Evolutionary conservation across 768 basidiomycete genomes (phyloP).

Genomic region (Gymnopilus dilepis): DNA sequence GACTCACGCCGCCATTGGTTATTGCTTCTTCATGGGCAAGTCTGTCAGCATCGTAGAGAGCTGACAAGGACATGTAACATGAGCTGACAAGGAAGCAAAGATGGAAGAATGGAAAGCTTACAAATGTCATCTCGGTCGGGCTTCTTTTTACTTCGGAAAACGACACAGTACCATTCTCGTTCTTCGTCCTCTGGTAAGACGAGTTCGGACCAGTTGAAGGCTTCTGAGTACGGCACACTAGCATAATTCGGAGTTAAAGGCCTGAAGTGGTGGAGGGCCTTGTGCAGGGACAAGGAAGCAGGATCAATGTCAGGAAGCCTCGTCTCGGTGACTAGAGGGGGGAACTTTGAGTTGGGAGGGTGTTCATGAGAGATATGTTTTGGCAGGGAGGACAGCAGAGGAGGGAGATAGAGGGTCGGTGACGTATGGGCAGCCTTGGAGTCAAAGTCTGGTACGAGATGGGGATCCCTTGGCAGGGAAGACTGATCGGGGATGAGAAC

Average conservation of each 20-base stretch:
- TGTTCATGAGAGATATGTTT: constrained; percentile 36
- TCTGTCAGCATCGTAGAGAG: constrained; percentile 86
- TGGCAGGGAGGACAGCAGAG: constrained; percentile 80
- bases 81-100: background rate
- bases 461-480: constrained; percentile 19
- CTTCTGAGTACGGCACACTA: constrained; percentile 61
- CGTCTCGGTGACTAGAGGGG: constrained; percentile 67
- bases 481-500: constrained; percentile 1
- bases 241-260: constrained; percentile 71
- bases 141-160: constrained; percentile 82
- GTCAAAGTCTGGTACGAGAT: constrained; percentile 27
- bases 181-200: constrained; percentile 71
- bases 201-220: constrained; percentile 90
- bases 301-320: constrained; percentile 87
- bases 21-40: constrained; percentile 94
- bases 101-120: constrained; percentile 41
- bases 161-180: constrained; percentile 92
- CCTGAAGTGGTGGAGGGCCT: constrained; percentile 78
- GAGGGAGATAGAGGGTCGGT: constrained; percentile 82
- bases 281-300: constrained; percentile 83
- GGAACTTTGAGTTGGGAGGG: constrained; percentile 34
- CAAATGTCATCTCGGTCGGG: constrained; percentile 70
- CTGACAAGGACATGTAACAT: constrained; percentile 39
- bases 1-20: constrained; percentile 78
- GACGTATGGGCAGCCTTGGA: constrained; percentile 26